These are phyloP conservation scores for Phalaenopsis hybrid DNA, from an alignment of 116 monocot species.

Conservation along the genomic window DNA sequence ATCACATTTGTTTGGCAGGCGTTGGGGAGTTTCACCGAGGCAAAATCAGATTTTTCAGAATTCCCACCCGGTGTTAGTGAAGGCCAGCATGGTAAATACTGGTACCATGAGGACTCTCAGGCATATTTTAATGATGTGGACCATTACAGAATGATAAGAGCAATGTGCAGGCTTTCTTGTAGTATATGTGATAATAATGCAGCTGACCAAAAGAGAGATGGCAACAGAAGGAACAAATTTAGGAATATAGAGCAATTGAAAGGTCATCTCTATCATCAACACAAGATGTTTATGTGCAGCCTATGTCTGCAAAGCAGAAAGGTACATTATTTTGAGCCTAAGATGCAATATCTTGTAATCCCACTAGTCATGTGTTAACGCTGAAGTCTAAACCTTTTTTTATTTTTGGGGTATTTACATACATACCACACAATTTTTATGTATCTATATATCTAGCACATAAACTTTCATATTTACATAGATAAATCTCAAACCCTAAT, in stretches of 20 bases:
- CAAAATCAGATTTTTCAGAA: constrained; percentile 64
- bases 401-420: background rate
- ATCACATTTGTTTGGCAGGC: constrained; percentile 36
- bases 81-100: constrained; percentile 57
- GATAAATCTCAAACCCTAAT: no score
- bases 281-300: constrained; percentile 77
- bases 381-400: background rate
- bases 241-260: constrained; percentile 83
- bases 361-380: background rate
- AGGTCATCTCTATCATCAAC: constrained; percentile 84
- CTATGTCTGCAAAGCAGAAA: constrained; percentile 92
- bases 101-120: constrained; percentile 83
- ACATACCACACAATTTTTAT: background rate
- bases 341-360: background rate
- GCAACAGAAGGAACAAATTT: constrained; percentile 52
- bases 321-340: constrained; percentile 23
- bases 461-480: no score
- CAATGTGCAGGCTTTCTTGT: constrained; percentile 97
- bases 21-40: constrained; percentile 76
- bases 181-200: constrained; percentile 64
- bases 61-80: constrained; percentile 49
- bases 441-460: background rate
- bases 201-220: constrained; percentile 32
- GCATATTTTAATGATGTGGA: constrained; percentile 87
- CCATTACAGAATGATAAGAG: constrained; percentile 84